Percentiles rank a stretch among this genome's conserved stretches.
Conservation (phyloP, 163 green algal species). For the Scenedesmus sp. region DNA sequence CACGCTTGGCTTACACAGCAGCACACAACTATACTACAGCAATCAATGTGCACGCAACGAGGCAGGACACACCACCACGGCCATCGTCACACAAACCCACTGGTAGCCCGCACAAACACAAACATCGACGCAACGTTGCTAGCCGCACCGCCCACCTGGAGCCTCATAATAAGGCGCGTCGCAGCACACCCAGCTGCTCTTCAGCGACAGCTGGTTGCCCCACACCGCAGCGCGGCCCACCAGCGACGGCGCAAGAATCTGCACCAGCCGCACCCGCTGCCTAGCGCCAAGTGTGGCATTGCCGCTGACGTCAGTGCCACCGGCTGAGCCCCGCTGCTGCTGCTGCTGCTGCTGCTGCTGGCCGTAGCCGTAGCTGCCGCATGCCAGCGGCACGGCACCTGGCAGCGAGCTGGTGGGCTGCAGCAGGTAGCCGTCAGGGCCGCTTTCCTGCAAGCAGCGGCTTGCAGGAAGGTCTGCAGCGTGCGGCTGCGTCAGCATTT, state of each 20-base stretch:
- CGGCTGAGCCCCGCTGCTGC: neutral
- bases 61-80: neutral
- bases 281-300: neutral
- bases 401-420: constrained; percentile 26
- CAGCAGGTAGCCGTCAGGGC: neutral
- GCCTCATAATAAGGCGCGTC: constrained; percentile 68
- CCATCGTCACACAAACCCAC: neutral
- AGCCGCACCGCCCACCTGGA: constrained; percentile 53
- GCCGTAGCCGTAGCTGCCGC: neutral
- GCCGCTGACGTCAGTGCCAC: neutral
- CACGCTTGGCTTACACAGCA: neutral
- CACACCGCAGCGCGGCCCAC: constrained; percentile 57
- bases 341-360: neutral
- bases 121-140: neutral
- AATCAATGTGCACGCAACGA: neutral
- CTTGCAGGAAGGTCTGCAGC: neutral
- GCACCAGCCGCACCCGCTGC: constrained; percentile 53
- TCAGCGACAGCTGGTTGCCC: constrained; percentile 64
- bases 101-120: neutral
- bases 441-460: neutral
- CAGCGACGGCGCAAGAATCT: constrained; percentile 52
- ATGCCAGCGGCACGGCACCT: neutral
- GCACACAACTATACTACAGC: neutral
- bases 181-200: constrained; percentile 61
- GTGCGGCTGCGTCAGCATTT: neutral